phyloP scores from a whole-genome alignment of 1,284 basidiomycete species.

The Cryptococcus hybrid region DNA sequence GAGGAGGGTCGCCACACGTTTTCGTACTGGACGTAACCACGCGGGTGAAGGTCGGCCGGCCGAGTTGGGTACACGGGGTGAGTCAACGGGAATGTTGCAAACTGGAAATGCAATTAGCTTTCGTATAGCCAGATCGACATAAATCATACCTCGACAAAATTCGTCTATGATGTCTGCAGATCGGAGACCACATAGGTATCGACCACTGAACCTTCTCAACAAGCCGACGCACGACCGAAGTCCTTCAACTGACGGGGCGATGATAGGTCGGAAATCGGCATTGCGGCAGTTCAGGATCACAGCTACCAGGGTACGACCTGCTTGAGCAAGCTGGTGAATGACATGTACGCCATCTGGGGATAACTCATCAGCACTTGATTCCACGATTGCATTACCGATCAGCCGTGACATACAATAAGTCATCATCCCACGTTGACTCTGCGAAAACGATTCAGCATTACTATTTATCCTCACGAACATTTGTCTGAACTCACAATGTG shows the following conservation, averaged over 20 bases:
- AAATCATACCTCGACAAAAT: constrained; percentile 73
- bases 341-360: constrained; percentile 82
- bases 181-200: constrained; percentile 71
- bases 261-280: constrained; percentile 59
- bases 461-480: background rate
- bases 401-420: constrained; percentile 67
- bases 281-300: constrained; percentile 65
- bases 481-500: constrained; percentile 63
- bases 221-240: constrained; percentile 79
- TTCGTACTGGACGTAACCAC: constrained; percentile 81
- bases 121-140: background rate
- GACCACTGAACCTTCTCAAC: constrained; percentile 55
- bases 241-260: constrained; percentile 74
- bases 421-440: constrained; percentile 72
- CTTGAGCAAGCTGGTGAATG: constrained; percentile 87
- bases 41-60: constrained; percentile 64
- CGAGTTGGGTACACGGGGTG: constrained; percentile 53
- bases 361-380: background rate
- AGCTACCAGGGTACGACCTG: constrained; percentile 82
- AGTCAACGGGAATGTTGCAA: constrained; percentile 80
- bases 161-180: constrained; percentile 89
- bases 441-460: background rate
- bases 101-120: constrained; percentile 53
- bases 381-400: background rate
- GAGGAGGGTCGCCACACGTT: constrained; percentile 50